Evolutionary conservation across 805 yeast genomes (phyloP).

Genomic region (Yueomyces sinensis): DNA sequence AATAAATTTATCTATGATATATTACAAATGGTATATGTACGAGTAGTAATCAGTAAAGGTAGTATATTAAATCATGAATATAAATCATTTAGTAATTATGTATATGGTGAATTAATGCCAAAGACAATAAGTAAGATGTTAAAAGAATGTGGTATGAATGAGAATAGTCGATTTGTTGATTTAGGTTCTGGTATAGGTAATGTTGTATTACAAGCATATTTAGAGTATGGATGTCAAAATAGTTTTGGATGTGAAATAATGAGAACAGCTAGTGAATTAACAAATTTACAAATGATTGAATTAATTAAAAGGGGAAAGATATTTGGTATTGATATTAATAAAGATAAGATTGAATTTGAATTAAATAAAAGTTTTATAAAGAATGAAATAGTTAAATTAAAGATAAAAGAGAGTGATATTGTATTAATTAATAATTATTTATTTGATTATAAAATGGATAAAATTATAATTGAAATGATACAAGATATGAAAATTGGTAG

Average conservation of each 20-base stretch:
- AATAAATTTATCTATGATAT: slow-evolving; percentile 43
- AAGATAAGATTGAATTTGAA: slow-evolving; percentile 42
- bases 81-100: slow-evolving; percentile 79
- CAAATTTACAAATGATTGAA: slow-evolving; percentile 45
- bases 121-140: slow-evolving; percentile 57
- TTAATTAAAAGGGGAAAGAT: slow-evolving; percentile 42
- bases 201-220: slow-evolving; percentile 77
- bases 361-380: slow-evolving; percentile 60
- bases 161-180: slow-evolving; percentile 55
- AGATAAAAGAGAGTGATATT: slow-evolving; percentile 55
- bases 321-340: slow-evolving; percentile 43
- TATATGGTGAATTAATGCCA: slow-evolving; percentile 85
- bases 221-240: slow-evolving; percentile 61
- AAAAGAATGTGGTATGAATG: slow-evolving; percentile 39
- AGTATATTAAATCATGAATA: slow-evolving; percentile 47
- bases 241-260: slow-evolving; percentile 88
- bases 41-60: slow-evolving; percentile 69
- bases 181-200: slow-evolving; percentile 93
- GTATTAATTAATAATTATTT: slow-evolving; percentile 72
- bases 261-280: slow-evolving; percentile 64
- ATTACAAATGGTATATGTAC: slow-evolving; percentile 55
- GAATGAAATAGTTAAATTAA: slow-evolving; percentile 39
- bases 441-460: slow-evolving; percentile 68
- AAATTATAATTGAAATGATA: slow-evolving; percentile 44
- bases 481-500: slow-evolving; percentile 58